Base-by-base conservation (phyloP, 768 basidiomycete genomes). In the Kwoniella dejecticola region DNA sequence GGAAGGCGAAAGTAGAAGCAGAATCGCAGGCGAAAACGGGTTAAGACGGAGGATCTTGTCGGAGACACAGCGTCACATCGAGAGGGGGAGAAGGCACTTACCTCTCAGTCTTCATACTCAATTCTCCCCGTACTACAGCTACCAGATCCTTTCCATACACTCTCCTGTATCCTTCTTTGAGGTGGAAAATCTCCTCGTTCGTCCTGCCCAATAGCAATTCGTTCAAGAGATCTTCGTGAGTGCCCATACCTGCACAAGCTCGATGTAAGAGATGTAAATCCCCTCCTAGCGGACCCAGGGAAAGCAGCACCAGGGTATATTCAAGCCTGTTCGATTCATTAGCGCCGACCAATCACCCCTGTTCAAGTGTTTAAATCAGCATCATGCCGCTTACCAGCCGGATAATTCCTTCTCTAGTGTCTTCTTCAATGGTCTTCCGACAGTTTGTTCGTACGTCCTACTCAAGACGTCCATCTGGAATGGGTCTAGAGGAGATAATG, bases 51-150 rank as follows among this genome's bases (percentile, higher is more conserved):
- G n/a, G n/a, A n/a, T n/a, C n/a, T n/a, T n/a, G n/a, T n/a, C n/a
- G n/a, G n/a, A n/a, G n/a, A n/a, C n/a, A n/a, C n/a, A n/a, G n/a
- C n/a, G n/a, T n/a, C n/a, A n/a, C n/a, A n/a, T n/a, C n/a, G n/a
- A n/a, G n/a, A n/a, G n/a, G n/a, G n/a, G n/a, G n/a, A n/a, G n/a
- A n/a, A n/a, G n/a, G n/a, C 15, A 67, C 75, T 61, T 58, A 75
- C 70, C 75, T 57, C 58, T 79, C 78, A 0, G 79, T 80, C 74
- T 80, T 79, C 70, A 77, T 72, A 46, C 74, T 76, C 46, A 80
- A 60, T 50, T 80, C 79, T 1, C 78, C 78, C 23, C 71, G 62
- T n/a, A 80, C 70, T 23, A 67, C 67, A 6, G 52, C 13, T 3
- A 66, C 60, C 26, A 80, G 64, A 58, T 78, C 78, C 57, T 73